These are phyloP conservation scores for Inosperma sp. DNA, from an alignment of 768 basidiomycete genomes.

Conservation along the genomic window DNA sequence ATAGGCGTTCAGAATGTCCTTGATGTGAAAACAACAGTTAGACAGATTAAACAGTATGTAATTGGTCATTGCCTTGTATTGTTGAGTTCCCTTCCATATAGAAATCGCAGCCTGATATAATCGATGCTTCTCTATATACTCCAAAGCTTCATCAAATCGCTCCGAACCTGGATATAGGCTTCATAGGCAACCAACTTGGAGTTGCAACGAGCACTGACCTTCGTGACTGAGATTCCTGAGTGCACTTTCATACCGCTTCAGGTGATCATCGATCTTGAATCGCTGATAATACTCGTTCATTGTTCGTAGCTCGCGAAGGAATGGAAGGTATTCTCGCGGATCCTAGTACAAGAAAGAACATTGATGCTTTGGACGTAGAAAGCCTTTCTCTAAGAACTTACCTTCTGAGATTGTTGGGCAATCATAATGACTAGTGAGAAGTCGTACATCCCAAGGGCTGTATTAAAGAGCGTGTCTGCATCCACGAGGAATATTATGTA, in stretches of 20 bases:
- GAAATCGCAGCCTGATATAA: conserved; percentile 70
- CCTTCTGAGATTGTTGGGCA: conserved; percentile 96
- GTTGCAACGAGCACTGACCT: conserved; percentile 41
- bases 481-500: conserved; percentile 98
- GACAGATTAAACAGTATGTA: neutral
- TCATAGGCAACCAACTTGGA: too few relatives aligned
- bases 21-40: conserved; percentile 3
- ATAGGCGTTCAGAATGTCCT: conserved; percentile 71
- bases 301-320: conserved; percentile 83
- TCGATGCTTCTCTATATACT: conserved; percentile 73
- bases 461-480: conserved; percentile 85
- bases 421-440: conserved; percentile 94
- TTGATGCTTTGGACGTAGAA: neutral
- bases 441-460: conserved; percentile 98
- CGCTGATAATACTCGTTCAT: conserved; percentile 78
- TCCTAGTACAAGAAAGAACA: conserved; percentile 52
- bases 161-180: conserved; percentile 66
- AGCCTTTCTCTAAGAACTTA: conserved; percentile 25
- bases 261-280: conserved; percentile 90
- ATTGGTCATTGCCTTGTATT: conserved; percentile 49
- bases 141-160: conserved; percentile 73
- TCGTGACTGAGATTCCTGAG: conserved; percentile 68
- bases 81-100: conserved; percentile 67
- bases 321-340: conserved; percentile 95
- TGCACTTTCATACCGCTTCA: conserved; percentile 72